Evolutionary conservation across 2,329 filamentous ascomycete species (phyloP).

Genomic region (Ophiostoma quercus): DNA sequence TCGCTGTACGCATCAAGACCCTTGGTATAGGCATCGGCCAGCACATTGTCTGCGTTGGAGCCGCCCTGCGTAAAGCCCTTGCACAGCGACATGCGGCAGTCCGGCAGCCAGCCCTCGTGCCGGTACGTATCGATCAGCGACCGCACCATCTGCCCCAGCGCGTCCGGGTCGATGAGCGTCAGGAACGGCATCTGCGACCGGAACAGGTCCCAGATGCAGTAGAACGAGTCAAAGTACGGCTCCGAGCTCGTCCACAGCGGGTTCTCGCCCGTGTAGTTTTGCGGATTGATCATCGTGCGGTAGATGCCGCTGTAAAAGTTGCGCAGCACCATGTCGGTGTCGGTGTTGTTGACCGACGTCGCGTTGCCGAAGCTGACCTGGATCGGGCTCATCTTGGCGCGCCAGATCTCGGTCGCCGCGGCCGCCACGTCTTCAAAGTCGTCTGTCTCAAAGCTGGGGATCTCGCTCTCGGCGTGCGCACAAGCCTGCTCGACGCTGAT

Average conservation of each 20-base stretch:
- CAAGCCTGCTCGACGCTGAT: background rate
- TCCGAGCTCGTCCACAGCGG: constrained; percentile 60
- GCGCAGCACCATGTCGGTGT: constrained; percentile 47
- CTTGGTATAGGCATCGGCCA: constrained; percentile 64
- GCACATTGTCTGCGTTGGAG: constrained; percentile 65
- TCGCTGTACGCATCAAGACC: constrained; percentile 47
- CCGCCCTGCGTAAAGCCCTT: constrained; percentile 72
- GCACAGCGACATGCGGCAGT: constrained; percentile 71
- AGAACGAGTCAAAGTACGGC: constrained; percentile 71
- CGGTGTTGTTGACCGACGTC: constrained; percentile 26
- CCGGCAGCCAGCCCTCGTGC: constrained; percentile 65
- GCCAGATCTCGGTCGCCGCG: background rate
- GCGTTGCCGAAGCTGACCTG: constrained; percentile 2
- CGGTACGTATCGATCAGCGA: constrained; percentile 67
- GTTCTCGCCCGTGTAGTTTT: constrained; percentile 71
- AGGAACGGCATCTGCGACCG: constrained; percentile 64
- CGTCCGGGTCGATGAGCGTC: constrained; percentile 59
- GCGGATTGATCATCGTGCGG: constrained; percentile 64
- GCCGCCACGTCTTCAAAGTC: background rate
- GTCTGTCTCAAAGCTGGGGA: background rate
- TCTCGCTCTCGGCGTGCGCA: background rate
- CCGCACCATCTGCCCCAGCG: constrained; percentile 61
- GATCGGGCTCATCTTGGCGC: background rate
- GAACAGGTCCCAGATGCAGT: constrained; percentile 71
- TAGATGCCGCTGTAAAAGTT: constrained; percentile 70